These are phyloP conservation scores for Paramecium primaurelia DNA, from an alignment of 73 alveolate species.

Conservation along the genomic window DNA sequence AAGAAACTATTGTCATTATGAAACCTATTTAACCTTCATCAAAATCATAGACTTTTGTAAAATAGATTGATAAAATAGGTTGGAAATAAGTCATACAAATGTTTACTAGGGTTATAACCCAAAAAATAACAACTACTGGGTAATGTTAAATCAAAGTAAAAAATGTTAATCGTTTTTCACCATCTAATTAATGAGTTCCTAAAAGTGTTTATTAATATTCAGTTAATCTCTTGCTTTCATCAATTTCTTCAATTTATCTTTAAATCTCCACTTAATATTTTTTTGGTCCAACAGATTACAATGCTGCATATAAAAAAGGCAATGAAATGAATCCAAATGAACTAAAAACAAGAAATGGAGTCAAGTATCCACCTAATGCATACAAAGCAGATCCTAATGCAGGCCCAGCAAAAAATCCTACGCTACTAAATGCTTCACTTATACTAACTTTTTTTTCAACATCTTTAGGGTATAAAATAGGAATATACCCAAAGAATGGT, in stretches of 20 bases:
- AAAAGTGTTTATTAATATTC: neutral
- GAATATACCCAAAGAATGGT: constrained; percentile 31
- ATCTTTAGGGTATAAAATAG: constrained; percentile 24
- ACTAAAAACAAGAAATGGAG: neutral
- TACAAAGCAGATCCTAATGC: neutral
- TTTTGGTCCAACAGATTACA: neutral
- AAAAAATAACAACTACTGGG: constrained; percentile 16
- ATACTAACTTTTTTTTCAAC: constrained; percentile 16
- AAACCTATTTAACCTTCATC: neutral
- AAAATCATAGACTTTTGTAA: neutral
- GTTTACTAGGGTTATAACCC: neutral
- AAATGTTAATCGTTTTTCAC: neutral
- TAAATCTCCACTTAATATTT: neutral
- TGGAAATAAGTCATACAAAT: constrained; percentile 17
- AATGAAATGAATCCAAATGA: neutral
- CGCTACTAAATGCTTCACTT: constrained; percentile 30
- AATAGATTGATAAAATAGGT: constrained; percentile 1
- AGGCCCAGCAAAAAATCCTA: constrained; percentile 33
- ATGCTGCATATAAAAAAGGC: constrained; percentile 1
- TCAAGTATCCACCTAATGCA: neutral
- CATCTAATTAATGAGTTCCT: neutral
- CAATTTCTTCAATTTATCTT: neutral
- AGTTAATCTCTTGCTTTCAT: neutral
- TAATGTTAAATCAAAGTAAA: neutral
- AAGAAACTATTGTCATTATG: neutral